A percentile compares a stretch with the other conserved stretches of the same genome.
Evolutionary conservation across 352 stramenopile genomes (phyloP).

Genomic region (Aphanomyces euteiches): DNA sequence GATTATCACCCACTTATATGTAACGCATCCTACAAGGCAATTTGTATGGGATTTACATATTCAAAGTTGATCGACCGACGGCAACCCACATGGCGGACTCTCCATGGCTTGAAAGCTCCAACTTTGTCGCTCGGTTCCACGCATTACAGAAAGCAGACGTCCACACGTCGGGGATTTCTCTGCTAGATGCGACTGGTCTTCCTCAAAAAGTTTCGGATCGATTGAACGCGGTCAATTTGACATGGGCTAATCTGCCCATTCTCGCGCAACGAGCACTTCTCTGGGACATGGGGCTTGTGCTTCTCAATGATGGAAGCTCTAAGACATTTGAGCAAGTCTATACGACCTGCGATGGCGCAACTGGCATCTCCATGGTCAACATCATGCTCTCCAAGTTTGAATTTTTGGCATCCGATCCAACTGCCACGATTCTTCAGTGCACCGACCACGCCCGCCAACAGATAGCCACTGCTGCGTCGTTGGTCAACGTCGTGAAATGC

Average conservation of each 20-base stretch:
- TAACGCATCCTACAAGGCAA: neutral
- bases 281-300: slow-evolving; percentile 27
- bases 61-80: neutral
- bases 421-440: slow-evolving; percentile 2
- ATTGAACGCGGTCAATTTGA: neutral
- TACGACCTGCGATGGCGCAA: slow-evolving; percentile 7
- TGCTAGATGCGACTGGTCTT: neutral
- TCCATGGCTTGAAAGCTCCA: slow-evolving; percentile 17
- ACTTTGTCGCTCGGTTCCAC: slow-evolving; percentile 24
- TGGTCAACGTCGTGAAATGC: slow-evolving; percentile 20
- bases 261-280: slow-evolving; percentile 19
- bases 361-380: slow-evolving; percentile 15
- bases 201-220: neutral
- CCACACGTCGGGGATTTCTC: too few relatives aligned
- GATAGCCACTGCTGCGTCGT: slow-evolving; percentile 1
- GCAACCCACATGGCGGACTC: neutral
- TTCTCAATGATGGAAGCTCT: neutral
- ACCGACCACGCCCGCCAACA: neutral
- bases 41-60: neutral
- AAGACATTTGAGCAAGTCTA: slow-evolving; percentile 15
- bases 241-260: slow-evolving; percentile 3
- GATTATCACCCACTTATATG: neutral
- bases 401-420: slow-evolving; percentile 15
- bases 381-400: slow-evolving; percentile 7
- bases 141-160: too few relatives aligned